A percentile compares a stretch with the other conserved stretches of the same genome.
Evolutionary conservation across 768 basidiomycete genomes (phyloP).

Genomic region (Trametopsis cervina): DNA sequence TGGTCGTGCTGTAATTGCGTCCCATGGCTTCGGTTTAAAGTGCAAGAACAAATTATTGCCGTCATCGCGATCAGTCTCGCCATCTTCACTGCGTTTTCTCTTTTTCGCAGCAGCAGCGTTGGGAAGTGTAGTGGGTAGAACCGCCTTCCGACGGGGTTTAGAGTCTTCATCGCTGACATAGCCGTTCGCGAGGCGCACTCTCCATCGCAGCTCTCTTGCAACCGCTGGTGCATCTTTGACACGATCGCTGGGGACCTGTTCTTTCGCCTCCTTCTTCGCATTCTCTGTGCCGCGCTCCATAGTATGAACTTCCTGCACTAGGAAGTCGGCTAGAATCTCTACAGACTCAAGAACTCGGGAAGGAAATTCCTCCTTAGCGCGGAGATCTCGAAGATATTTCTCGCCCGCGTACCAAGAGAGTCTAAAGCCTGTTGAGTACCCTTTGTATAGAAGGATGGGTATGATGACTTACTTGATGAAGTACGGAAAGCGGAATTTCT

Average conservation of each 20-base stretch:
- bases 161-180: slow-evolving; percentile 64
- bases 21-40: slow-evolving; percentile 67
- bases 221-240: slow-evolving; percentile 77
- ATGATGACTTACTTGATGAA: slow-evolving; percentile 18
- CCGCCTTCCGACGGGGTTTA: slow-evolving; percentile 22
- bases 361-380: slow-evolving; percentile 43
- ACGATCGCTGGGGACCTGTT: slow-evolving; percentile 74
- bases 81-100: slow-evolving; percentile 20
- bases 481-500: slow-evolving; percentile 31
- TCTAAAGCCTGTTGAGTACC: slow-evolving; percentile 31
- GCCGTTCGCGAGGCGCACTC: slow-evolving; percentile 56
- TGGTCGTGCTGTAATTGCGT: slow-evolving; percentile 37
- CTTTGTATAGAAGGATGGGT: background rate
- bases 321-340: slow-evolving; percentile 63
- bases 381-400: slow-evolving; percentile 69
- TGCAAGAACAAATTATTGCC: slow-evolving; percentile 42
- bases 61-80: slow-evolving; percentile 11
- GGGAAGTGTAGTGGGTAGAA: slow-evolving; percentile 13
- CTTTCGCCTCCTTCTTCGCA: slow-evolving; percentile 70
- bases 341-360: slow-evolving; percentile 67
- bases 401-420: slow-evolving; percentile 90
- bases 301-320: slow-evolving; percentile 67
- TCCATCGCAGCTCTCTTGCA: slow-evolving; percentile 84
- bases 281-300: slow-evolving; percentile 68
- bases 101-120: slow-evolving; percentile 18